phyloP scores from a whole-genome alignment of 2,329 filamentous ascomycete genomes.

The Beauveria sp. region DNA sequence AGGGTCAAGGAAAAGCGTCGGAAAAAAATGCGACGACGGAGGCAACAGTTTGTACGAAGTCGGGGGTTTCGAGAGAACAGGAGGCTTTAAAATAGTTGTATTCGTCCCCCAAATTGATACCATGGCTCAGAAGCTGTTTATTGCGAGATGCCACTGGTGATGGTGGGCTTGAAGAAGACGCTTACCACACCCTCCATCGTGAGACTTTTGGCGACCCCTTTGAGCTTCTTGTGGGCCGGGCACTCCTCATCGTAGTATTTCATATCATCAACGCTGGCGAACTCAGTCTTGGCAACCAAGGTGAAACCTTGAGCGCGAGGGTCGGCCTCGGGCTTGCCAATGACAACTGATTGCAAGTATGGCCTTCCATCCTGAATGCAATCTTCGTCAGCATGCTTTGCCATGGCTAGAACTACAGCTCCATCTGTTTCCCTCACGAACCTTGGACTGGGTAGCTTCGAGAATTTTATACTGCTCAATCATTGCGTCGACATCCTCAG shows the following conservation, averaged over 20 bases:
- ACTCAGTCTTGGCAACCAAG: conserved; percentile 54
- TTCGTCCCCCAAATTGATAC: background rate
- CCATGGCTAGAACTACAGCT: background rate
- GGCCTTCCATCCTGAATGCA: conserved; percentile 57
- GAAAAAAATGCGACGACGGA: background rate
- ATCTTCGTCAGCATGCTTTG: background rate
- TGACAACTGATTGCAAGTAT: conserved; percentile 55
- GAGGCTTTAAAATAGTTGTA: background rate
- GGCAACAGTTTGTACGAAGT: background rate
- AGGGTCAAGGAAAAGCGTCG: background rate
- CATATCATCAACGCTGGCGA: conserved; percentile 59
- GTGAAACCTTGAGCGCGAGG: conserved; percentile 59
- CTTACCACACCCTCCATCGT: conserved; percentile 30
- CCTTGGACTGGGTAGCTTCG: conserved; percentile 33
- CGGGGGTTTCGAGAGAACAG: background rate
- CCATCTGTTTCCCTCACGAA: conserved; percentile 21
- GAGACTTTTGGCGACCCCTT: conserved; percentile 26
- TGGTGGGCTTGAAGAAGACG: conserved; percentile 32
- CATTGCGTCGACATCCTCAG: conserved; percentile 35
- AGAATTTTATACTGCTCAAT: conserved; percentile 38
- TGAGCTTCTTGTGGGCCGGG: conserved; percentile 35
- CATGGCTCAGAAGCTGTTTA: background rate
- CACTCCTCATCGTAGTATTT: conserved; percentile 57
- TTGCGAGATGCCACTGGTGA: conserved; percentile 17
- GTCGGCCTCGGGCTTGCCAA: conserved; percentile 47